A percentile compares a stretch with the other conserved stretches of the same genome.
These are phyloP conservation scores for Diaporthe sp. DNA, from an alignment of 2,329 filamentous ascomycete genomes.

Conservation along the genomic window DNA sequence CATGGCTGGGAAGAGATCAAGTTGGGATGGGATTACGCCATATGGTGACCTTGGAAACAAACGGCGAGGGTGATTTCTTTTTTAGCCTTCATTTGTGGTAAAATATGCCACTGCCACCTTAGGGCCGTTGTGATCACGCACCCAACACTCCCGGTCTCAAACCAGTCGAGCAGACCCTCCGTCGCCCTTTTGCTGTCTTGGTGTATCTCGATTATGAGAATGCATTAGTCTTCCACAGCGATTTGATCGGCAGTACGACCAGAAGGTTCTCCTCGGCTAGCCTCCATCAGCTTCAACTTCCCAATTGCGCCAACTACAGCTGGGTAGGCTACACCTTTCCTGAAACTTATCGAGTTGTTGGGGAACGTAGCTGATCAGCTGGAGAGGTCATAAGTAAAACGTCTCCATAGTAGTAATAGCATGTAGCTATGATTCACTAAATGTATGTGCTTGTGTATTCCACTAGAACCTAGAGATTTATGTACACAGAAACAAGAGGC, in stretches of 20 bases:
- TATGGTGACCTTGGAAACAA: background rate
- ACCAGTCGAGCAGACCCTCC: background rate
- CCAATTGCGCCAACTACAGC: background rate
- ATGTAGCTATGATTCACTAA: too few species aligned
- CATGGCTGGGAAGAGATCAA: background rate
- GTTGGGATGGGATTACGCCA: background rate
- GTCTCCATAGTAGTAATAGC: too few species aligned
- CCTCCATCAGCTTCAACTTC: background rate
- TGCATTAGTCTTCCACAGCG: background rate
- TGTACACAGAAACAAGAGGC: too few species aligned
- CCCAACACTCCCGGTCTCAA: background rate
- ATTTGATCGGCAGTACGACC: background rate
- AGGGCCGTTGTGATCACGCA: background rate
- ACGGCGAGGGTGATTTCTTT: background rate
- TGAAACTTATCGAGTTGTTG: background rate
- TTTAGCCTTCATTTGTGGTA: background rate
- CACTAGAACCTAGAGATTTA: too few species aligned
- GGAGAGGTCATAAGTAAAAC: background rate
- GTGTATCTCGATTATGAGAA: background rate
- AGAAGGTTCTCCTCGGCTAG: background rate
- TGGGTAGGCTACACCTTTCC: background rate
- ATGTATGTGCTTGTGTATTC: background rate
- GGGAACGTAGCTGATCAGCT: background rate
- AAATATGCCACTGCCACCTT: background rate
- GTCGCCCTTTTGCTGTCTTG: background rate